A percentile compares a stretch with the other conserved stretches of the same genome.
These are phyloP conservation scores for Xylaria sp. DNA, from an alignment of 2,329 filamentous ascomycete species.

Conservation along the genomic window DNA sequence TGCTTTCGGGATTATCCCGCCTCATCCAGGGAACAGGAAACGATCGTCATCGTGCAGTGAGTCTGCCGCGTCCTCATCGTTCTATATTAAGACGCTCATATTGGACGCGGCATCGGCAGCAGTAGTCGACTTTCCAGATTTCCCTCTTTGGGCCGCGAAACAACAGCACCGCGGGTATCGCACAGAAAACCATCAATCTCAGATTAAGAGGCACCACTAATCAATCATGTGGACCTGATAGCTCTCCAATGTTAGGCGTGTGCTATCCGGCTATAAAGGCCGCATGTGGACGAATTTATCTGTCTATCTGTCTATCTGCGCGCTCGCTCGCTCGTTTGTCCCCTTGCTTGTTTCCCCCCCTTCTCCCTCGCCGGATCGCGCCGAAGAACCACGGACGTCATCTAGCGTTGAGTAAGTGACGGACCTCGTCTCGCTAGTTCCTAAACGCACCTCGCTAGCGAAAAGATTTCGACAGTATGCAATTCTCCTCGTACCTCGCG, in stretches of 20 bases:
- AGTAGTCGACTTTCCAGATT: background rate
- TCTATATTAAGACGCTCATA: slow-evolving; percentile 11
- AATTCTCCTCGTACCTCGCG: background rate
- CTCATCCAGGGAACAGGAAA: slow-evolving; percentile 17
- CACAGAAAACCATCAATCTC: background rate
- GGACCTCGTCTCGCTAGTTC: background rate
- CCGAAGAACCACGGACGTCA: background rate
- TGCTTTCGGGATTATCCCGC: background rate
- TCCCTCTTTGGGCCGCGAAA: background rate
- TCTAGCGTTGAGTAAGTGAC: background rate
- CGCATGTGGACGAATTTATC: background rate
- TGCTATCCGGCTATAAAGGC: slow-evolving; percentile 32
- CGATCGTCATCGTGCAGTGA: slow-evolving; percentile 30
- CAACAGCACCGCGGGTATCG: background rate
- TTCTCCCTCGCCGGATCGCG: no score
- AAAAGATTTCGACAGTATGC: background rate
- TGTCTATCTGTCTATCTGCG: background rate
- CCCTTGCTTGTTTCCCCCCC: no score
- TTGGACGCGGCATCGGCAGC: background rate
- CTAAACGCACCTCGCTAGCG: background rate
- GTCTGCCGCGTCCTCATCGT: background rate
- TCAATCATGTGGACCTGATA: slow-evolving; percentile 5
- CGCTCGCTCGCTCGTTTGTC: background rate
- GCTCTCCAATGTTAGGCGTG: background rate
- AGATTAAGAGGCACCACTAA: slow-evolving; percentile 16